Evolutionary conservation across 78 protist genomes (phyloP).

Genomic region (Monocercomonoides exilis): DNA sequence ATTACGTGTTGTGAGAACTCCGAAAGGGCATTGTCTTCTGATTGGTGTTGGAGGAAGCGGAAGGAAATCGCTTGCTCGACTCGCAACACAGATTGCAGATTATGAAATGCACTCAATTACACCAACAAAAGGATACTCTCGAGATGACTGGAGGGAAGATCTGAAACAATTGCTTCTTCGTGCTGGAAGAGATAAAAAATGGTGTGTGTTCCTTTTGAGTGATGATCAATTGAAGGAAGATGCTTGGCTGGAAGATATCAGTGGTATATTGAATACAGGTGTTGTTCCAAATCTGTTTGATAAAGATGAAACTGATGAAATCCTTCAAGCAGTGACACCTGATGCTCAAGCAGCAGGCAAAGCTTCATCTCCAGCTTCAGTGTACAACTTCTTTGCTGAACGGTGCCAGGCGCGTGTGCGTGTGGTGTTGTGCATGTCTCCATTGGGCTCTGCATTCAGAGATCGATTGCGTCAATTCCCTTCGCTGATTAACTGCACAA

Average conservation of each 20-base stretch:
- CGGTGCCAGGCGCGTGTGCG: constrained; percentile 46
- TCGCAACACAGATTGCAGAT: constrained; percentile 48
- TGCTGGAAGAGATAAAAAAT: not conserved
- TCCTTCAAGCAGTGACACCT: constrained; percentile 13
- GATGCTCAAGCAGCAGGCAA: not conserved
- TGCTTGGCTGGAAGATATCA: constrained; percentile 22
- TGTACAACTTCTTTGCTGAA: constrained; percentile 37
- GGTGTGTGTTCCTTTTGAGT: constrained; percentile 17
- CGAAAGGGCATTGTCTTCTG: constrained; percentile 60
- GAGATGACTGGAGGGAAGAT: constrained; percentile 4
- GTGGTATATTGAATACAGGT: constrained; percentile 45
- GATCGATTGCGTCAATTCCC: constrained; percentile 65
- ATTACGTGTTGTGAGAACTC: constrained; percentile 23
- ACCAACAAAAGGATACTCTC: not conserved
- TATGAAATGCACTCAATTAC: not conserved
- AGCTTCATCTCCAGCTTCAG: constrained; percentile 8
- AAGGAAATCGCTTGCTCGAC: constrained; percentile 42
- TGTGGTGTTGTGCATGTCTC: constrained; percentile 53
- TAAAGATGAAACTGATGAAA: constrained; percentile 44
- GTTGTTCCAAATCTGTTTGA: constrained; percentile 75
- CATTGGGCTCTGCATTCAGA: constrained; percentile 54
- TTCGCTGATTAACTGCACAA: constrained; percentile 71
- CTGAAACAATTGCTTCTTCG: not conserved
- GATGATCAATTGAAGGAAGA: not conserved
- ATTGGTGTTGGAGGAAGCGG: constrained; percentile 76